Percentiles rank a stretch among this genome's conserved stretches.
These are phyloP conservation scores for Delphinella strobiligena DNA, from an alignment of 2,329 filamentous ascomycete genomes.

Conservation along the genomic window DNA sequence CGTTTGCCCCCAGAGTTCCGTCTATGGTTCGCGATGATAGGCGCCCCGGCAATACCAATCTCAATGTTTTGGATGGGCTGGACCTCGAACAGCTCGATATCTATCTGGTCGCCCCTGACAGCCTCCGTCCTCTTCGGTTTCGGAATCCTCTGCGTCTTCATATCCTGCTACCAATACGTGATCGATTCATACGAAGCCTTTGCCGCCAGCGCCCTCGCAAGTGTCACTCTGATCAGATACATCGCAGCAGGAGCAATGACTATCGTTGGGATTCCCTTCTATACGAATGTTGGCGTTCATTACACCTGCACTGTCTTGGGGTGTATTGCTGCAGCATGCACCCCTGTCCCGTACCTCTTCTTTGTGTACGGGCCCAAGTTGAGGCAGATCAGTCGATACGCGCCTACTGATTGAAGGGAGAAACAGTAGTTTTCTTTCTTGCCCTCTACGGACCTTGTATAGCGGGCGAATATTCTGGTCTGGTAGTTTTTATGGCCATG, in stretches of 20 bases:
- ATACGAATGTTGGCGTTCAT: conserved; percentile 25
- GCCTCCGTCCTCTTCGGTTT: conserved; percentile 43
- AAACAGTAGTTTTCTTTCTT: too few species aligned
- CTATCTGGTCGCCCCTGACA: conserved; percentile 39
- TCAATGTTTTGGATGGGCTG: conserved; percentile 48
- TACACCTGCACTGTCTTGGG: conserved; percentile 23
- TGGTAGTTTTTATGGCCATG: too few species aligned
- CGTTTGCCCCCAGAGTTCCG: conserved; percentile 40
- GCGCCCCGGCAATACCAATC: conserved; percentile 37
- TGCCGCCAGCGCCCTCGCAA: conserved; percentile 36
- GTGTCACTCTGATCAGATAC: conserved; percentile 28
- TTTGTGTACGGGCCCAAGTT: conserved; percentile 29
- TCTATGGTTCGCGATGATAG: conserved; percentile 42
- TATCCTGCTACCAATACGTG: conserved; percentile 44
- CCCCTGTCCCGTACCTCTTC: conserved; percentile 32
- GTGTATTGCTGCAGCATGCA: conserved; percentile 19
- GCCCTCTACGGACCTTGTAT: too few species aligned
- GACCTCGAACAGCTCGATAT: conserved; percentile 34
- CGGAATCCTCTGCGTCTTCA: conserved; percentile 31
- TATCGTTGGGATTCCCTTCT: conserved; percentile 27
- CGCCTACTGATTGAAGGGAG: conserved; percentile 9
- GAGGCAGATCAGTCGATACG: conserved; percentile 17
- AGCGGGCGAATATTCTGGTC: too few species aligned
- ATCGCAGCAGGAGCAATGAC: conserved; percentile 29
- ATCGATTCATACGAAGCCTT: conserved; percentile 46